These are phyloP conservation scores for Hydnum rufescens DNA, from an alignment of 768 basidiomycete genomes.

Conservation along the genomic window DNA sequence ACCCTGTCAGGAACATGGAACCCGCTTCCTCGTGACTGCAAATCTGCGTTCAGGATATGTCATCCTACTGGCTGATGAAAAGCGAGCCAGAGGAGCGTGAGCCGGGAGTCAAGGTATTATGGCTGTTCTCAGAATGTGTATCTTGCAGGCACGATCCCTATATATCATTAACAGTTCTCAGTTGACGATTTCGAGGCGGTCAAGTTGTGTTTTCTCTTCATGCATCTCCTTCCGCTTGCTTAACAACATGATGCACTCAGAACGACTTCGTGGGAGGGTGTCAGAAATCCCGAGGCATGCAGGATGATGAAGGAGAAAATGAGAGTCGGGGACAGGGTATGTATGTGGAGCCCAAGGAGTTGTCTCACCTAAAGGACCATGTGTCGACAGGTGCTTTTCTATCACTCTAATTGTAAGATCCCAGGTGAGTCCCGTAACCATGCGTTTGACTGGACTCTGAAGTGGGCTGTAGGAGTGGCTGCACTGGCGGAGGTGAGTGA, in stretches of 20 bases:
- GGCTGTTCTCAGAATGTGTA: no score
- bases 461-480: neutral
- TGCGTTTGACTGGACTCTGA: neutral
- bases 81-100: neutral
- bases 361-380: neutral
- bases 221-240: neutral
- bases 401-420: slow-evolving; percentile 24
- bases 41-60: no score
- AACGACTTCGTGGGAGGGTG: neutral
- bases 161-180: slow-evolving; percentile 1
- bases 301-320: slow-evolving; percentile 10
- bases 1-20: no score
- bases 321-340: slow-evolving; percentile 9
- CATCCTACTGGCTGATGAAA: neutral
- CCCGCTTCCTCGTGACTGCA: no score
- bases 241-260: neutral
- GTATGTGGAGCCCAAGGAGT: neutral
- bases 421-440: neutral
- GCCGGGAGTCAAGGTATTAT: neutral
- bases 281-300: slow-evolving; percentile 13
- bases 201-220: neutral
- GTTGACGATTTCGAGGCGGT: slow-evolving; percentile 4
- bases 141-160: neutral
- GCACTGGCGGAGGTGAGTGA: neutral
- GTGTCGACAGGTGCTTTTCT: slow-evolving; percentile 21